Evolutionary conservation across 768 basidiomycete species (phyloP).

Genomic region (Cantharellus cinnabarinus): DNA sequence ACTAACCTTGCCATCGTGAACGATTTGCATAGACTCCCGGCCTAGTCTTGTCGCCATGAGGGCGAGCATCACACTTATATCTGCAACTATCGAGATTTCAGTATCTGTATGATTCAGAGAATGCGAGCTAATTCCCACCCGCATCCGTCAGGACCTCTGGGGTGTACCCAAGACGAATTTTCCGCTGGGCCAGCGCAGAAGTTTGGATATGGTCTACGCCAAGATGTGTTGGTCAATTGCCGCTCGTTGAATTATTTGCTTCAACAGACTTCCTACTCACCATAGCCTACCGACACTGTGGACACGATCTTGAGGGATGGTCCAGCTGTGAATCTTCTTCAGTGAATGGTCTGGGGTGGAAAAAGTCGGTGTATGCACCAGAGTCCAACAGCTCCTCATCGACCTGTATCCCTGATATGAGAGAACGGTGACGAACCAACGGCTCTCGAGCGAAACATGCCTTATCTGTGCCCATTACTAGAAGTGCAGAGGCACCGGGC

Average conservation of each 20-base stretch:
- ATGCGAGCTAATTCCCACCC: slow-evolving; percentile 23
- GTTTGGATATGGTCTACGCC: slow-evolving; percentile 65
- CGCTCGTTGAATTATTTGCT: not conserved
- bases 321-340: slow-evolving; percentile 34
- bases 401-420: slow-evolving; percentile 25
- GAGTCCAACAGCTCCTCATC: slow-evolving; percentile 51
- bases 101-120: not conserved
- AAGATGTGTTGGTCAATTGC: not conserved
- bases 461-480: slow-evolving; percentile 51
- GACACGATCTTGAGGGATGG: slow-evolving; percentile 61
- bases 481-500: slow-evolving; percentile 35
- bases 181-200: slow-evolving; percentile 32
- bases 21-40: slow-evolving; percentile 38
- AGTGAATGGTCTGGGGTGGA: not conserved
- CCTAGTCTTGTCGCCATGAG: slow-evolving; percentile 84
- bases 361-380: slow-evolving; percentile 15
- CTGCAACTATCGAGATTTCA: slow-evolving; percentile 44
- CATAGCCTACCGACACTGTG: slow-evolving; percentile 83
- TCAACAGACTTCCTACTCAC: slow-evolving; percentile 20
- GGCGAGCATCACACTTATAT: slow-evolving; percentile 72
- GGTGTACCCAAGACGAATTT: slow-evolving; percentile 69
- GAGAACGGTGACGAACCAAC: not conserved
- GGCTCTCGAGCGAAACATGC: slow-evolving; percentile 18
- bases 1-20: slow-evolving; percentile 47
- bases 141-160: slow-evolving; percentile 89